Percentiles rank a stretch among this genome's conserved stretches.
Evolutionary conservation across 1,284 basidiomycete genomes (phyloP).

Genomic region (Sporisorium scitamineum): DNA sequence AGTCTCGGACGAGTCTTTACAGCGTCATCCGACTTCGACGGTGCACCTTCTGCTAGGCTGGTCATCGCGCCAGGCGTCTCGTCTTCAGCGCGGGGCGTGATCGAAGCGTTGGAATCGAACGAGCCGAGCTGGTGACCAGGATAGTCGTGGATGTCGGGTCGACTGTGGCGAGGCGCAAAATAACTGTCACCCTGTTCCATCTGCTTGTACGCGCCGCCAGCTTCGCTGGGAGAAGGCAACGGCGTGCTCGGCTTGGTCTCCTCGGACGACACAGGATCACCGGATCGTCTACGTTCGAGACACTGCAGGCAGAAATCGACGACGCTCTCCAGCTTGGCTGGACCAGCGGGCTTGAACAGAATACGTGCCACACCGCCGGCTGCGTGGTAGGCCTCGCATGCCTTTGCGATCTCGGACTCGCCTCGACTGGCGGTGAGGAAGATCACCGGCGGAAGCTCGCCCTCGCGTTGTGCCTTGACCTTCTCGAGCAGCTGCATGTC

Average conservation of each 20-base stretch:
- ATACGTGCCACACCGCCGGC: conserved; percentile 88
- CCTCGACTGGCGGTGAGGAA: conserved; percentile 80
- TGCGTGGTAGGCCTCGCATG: conserved; percentile 78
- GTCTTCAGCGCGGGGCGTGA: conserved; percentile 29
- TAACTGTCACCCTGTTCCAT: conserved; percentile 50
- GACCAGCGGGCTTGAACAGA: conserved; percentile 89
- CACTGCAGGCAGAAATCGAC: conserved; percentile 80
- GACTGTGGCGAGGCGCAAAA: conserved; percentile 45
- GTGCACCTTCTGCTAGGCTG: neutral
- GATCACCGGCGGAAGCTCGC: conserved; percentile 76
- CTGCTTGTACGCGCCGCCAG: conserved; percentile 12
- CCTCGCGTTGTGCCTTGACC: conserved; percentile 27
- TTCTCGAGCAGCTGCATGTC: conserved; percentile 74
- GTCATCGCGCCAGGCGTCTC: conserved; percentile 9
- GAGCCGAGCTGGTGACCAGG: conserved; percentile 39
- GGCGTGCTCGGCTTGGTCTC: conserved; percentile 58
- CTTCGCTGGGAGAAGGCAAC: conserved; percentile 46
- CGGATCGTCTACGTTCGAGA: conserved; percentile 67
- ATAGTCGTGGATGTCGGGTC: conserved; percentile 31
- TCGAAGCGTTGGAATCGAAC: conserved; percentile 38
- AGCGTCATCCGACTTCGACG: conserved; percentile 1
- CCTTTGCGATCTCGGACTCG: conserved; percentile 75
- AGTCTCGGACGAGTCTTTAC: neutral
- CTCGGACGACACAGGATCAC: conserved; percentile 46
- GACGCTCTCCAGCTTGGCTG: conserved; percentile 78